Evolutionary conservation across 306 rosid species (phyloP), one percentile per base, ranked within the genome.

Genomic region (Oemleria cerasiformis): DNA sequence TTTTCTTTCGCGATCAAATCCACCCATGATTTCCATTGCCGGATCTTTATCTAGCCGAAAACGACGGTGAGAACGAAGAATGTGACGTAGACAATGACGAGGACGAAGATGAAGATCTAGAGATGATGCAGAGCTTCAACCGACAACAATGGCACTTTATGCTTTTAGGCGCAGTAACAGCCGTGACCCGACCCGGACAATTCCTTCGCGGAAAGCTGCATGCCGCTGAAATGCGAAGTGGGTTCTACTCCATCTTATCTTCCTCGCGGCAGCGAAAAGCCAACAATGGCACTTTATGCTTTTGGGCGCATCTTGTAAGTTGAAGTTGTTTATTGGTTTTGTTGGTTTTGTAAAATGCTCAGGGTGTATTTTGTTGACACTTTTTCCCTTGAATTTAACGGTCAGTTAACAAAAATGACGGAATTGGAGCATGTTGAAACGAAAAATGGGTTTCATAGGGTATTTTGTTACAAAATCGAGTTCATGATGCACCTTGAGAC

Each of bases 21-120:
- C 82, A 90, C 98, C 96, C 98, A 93, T 34, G 25, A 65, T 75
- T 88, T 93, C 98, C 98, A 93, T 60, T 88, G 96, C 19, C 91
- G 87, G 41, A 93, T 93, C 97, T 90, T 77, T 58, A 75, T 36
- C 39, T 95, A 90, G 51, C 96, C 98, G 63, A 94, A 87, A 10
- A 94, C 11, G 44, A 94, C 86, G 40, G 96, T 94, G 65, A 91
- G 86, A 51, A 83, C 90, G 49, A 95, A 87, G 70, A 89, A 91
- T 62, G 88, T 48, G 48, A 91, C 97, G 15, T 91, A 96, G 67
- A 87, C 92, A 15, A 88, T 59, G 5, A 96, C 97, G 0, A 91
- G n/a, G n/a, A n/a, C n/a, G n/a, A n/a, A n/a, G n/a, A n/a, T n/a
- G n/a, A n/a, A n/a, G n/a, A n/a, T n/a, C 75, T 91, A 92, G 3